Evolutionary conservation across 495 filamentous ascomycete species (phyloP), one percentile per base, ranked within the genome.

Genomic region (Aspergillus ostianus): DNA sequence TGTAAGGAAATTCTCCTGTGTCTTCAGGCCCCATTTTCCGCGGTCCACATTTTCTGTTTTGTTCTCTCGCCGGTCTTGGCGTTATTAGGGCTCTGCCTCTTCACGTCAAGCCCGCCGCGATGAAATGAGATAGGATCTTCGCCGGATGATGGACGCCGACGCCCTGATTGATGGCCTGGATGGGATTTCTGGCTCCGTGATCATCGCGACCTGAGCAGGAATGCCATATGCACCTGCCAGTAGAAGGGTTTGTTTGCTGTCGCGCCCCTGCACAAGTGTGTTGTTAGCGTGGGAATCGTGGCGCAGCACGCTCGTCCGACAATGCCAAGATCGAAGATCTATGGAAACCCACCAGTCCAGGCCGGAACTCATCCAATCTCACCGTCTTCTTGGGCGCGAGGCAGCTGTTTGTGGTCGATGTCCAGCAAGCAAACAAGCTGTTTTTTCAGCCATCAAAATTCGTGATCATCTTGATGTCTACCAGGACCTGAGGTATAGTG

Each of bases 261-360:
- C 0, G 15, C 7, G 21, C 23, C 52, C 17, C 36, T 44, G 52
- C 36, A 23, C 52, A 12, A 48, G 29, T 6, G 18, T 9, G 10
- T 26, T 17, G 21, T 32, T 51, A 57, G 55, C 45, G 55, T 26
- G 26, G 36, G 47, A 29, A 50, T 50, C 55, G 47, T 50, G 55
- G 55, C 47, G 55, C 55, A 57, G 55, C 55, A 57, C 19, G 6
- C 36, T 57, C 26, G 55, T 57, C 55, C 47, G 55, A 51, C 55
- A 57, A 26, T 57, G 55, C 55, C 55, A 57, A 57, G 55, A 49
- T 26, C 18, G 23, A 44, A 45, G 30, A 20, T 21, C 51, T 36
- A 20, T 20, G 51, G 51, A 51, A 23, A 26, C 13, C 7, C 7
- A 45, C 52, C 13, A 2, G 36, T 41, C 10, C 36, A 41, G 36